Evolutionary conservation across 1,139 yeast species (phyloP), one percentile per base, ranked within the genome.

Genomic region (Magnusiomyces paraingens): DNA sequence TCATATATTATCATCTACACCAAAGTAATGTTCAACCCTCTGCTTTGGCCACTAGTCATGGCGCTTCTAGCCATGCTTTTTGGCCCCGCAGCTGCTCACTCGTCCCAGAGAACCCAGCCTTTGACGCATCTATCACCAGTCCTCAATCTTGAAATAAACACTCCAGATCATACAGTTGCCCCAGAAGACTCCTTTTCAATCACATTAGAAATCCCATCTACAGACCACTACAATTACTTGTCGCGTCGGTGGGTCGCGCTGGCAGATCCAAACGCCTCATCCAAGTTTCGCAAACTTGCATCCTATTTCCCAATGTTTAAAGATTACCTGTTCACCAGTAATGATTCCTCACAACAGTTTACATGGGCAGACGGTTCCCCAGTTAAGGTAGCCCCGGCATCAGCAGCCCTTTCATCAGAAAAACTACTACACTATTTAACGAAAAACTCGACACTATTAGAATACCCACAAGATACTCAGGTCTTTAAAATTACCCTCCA

Each of bases 181-280:
- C 53, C 57, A 15, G 56, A 55, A 26, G 51, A 56, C 21, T 53
- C 51, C 15, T 52, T 62, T 26, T 55, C 62, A 17, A 50, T 65
- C 8, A 55, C 56, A 20, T 54, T 66, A 6, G 55, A 55, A 42
- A 58, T 66, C 36, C 68, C 69, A 1, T 54, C 66, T 1, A 57
- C 62, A 2, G 48, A 61, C 17, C 59, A 60, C 46, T 60, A 64
- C 55, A 62, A 63, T 56, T 62, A 66, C 52, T 50, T 66, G 21
- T 54, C 58, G 38, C 61, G 70, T 14, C 58, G 68, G 26, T 66
- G 70, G 70, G 62, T 66, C 61, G 67, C 68, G 12, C 57, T 61
- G 15, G 55, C 66, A 1, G 70, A 66, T 50, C 70, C 70, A 3
- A 64, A 64, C 49, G 61, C 59, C 41, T 52, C 58, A 20, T 45